Conservation (phyloP, 345 rosid species). For the Microcos paniculata region DNA sequence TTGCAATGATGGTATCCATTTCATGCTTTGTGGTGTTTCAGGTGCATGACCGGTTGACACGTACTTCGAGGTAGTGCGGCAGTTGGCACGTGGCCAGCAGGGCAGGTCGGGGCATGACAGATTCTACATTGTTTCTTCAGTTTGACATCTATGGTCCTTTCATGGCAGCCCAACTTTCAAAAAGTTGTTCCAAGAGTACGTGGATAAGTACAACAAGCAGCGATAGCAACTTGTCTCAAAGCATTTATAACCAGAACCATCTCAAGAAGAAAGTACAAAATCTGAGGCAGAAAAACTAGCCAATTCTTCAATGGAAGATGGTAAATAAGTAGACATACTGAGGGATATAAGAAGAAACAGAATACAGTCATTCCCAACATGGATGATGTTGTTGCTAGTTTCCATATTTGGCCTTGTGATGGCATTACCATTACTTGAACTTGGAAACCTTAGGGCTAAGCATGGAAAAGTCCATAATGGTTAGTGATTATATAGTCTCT, state of each 20-base stretch:
- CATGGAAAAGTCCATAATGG: constrained; percentile 17
- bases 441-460: constrained; percentile 32
- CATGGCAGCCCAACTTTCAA: constrained; percentile 72
- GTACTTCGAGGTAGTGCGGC: too few relatives aligned
- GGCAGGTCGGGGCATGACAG: too few relatives aligned
- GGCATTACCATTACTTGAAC: constrained; percentile 95
- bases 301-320: constrained; percentile 35
- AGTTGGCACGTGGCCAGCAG: too few relatives aligned
- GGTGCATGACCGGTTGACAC: too few relatives aligned
- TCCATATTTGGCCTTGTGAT: constrained; percentile 87
- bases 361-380: too few relatives aligned
- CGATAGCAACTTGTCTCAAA: constrained; percentile 53
- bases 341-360: constrained; percentile 42
- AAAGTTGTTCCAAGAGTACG: constrained; percentile 89
- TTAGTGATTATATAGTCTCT: constrained; percentile 21
- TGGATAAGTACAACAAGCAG: constrained; percentile 71
- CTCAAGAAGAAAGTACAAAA: constrained; percentile 39
- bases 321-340: constrained; percentile 26
- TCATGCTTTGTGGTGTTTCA: too few relatives aligned
- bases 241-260: constrained; percentile 35
- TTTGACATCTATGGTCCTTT: background rate
- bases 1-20: too few relatives aligned
- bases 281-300: constrained; percentile 33
- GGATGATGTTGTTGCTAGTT: constrained; percentile 81
- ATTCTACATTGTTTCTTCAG: background rate